Percentiles rank a stretch among this genome's conserved stretches.
These are phyloP conservation scores for Colletotrichum liaoningense DNA, from an alignment of 2,329 filamentous ascomycete genomes.

Conservation along the genomic window DNA sequence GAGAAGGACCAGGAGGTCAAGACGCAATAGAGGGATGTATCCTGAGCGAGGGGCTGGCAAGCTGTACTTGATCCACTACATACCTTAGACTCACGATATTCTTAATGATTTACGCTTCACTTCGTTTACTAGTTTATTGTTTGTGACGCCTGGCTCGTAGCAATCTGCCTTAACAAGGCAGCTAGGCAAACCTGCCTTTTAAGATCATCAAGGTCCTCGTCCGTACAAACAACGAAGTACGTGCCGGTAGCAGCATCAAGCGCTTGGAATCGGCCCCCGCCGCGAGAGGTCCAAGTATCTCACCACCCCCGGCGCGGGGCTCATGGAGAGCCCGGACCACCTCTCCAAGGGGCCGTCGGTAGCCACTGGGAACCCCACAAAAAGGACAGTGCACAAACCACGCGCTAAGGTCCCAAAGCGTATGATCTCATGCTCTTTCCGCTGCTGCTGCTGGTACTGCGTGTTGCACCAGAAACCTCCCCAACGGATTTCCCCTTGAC, in stretches of 20 bases:
- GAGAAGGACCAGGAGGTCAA: conserved; percentile 79
- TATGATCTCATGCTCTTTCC: conserved; percentile 29
- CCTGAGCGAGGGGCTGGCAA: not conserved
- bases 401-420: conserved; percentile 11
- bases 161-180: too few species aligned
- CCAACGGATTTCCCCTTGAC: not conserved
- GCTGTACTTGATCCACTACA: conserved; percentile 10
- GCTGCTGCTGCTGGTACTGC: not conserved
- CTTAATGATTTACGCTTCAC: conserved; percentile 22
- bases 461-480: not conserved
- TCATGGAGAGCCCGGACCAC: conserved; percentile 5
- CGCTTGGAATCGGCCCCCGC: conserved; percentile 29
- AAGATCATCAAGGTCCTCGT: not conserved
- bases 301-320: conserved; percentile 7
- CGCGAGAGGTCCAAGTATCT: not conserved
- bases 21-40: conserved; percentile 69
- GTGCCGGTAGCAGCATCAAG: not conserved
- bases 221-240: too few species aligned
- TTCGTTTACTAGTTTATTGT: too few species aligned
- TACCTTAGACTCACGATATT: conserved; percentile 8
- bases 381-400: conserved; percentile 13
- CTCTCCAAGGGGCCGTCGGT: not conserved
- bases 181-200: not conserved
- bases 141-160: too few species aligned
- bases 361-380: not conserved